phyloP scores from a whole-genome alignment of 805 yeast species.

The Wickerhamiella slavikovae region DNA sequence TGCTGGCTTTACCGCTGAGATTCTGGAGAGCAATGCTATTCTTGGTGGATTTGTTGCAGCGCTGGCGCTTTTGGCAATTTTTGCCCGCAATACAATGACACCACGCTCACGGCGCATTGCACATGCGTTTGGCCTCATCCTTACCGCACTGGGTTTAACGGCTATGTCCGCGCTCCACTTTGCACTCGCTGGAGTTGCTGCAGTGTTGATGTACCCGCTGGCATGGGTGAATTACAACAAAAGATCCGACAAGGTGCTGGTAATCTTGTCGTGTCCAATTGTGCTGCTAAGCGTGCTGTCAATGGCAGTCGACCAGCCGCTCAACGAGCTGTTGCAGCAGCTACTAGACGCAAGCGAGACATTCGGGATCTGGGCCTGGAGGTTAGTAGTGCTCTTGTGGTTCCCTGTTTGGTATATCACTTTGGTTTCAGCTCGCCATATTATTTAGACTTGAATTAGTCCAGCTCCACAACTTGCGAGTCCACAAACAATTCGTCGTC shows the following conservation, averaged over 20 bases:
- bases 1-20: not conserved
- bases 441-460: not conserved
- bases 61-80: slow-evolving; percentile 6
- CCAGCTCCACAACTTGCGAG: not conserved
- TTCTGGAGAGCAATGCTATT: not conserved
- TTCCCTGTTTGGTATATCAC: slow-evolving; percentile 52
- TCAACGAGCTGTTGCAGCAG: slow-evolving; percentile 26
- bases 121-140: slow-evolving; percentile 30
- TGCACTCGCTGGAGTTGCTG: slow-evolving; percentile 53
- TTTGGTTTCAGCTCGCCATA: not conserved
- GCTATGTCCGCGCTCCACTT: slow-evolving; percentile 68
- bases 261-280: slow-evolving; percentile 27
- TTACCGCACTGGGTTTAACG: slow-evolving; percentile 46
- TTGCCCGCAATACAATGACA: slow-evolving; percentile 1
- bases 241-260: slow-evolving; percentile 9
- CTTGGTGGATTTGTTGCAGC: slow-evolving; percentile 10
- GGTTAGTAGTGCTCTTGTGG: slow-evolving; percentile 55
- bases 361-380: slow-evolving; percentile 74
- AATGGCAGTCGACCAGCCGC: slow-evolving; percentile 16
- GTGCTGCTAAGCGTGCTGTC: slow-evolving; percentile 17
- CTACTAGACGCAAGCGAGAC: slow-evolving; percentile 44
- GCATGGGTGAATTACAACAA: slow-evolving; percentile 30
- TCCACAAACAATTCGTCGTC: slow-evolving; percentile 2
- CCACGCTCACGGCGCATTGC: slow-evolving; percentile 9
- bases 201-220: slow-evolving; percentile 56